These are phyloP conservation scores for Penicillium hesseltinei DNA, from an alignment of 2,329 filamentous ascomycete species.

Conservation along the genomic window DNA sequence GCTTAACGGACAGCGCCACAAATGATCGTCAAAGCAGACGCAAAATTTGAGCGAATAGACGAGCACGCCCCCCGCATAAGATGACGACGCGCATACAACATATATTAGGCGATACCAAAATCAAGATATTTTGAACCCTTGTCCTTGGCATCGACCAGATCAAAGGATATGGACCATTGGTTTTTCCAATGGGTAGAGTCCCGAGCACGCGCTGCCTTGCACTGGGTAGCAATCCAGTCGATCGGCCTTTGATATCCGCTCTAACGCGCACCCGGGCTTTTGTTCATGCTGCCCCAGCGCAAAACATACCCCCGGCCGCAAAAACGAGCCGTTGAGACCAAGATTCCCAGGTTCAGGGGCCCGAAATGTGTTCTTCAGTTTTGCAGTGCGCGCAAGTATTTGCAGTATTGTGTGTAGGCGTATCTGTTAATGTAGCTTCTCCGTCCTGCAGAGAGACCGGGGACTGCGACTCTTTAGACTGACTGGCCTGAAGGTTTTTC, in stretches of 20 bases:
- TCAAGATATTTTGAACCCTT: neutral
- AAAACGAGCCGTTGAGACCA: neutral
- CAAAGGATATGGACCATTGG: neutral
- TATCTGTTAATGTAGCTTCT: neutral
- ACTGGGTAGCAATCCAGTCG: neutral
- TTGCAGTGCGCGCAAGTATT: neutral
- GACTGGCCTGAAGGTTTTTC: neutral
- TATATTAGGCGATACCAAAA: neutral
- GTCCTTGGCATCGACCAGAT: neutral
- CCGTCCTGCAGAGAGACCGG: neutral
- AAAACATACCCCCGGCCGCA: neutral
- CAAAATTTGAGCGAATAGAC: neutral
- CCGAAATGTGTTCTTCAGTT: neutral
- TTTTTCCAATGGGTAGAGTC: neutral
- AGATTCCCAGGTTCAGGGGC: neutral
- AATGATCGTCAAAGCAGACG: neutral
- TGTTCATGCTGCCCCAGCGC: neutral
- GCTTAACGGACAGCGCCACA: conserved; percentile 1
- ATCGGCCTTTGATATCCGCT: neutral
- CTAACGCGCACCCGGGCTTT: neutral
- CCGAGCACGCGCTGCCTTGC: neutral
- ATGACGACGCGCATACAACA: conserved; percentile 2
- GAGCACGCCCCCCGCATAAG: neutral
- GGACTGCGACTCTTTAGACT: neutral
- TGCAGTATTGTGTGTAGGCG: neutral